A percentile compares a stretch with the other conserved stretches of the same genome.
Conservation (phyloP, 2,329 filamentous ascomycete species). For the Bipolaris victoriae region DNA sequence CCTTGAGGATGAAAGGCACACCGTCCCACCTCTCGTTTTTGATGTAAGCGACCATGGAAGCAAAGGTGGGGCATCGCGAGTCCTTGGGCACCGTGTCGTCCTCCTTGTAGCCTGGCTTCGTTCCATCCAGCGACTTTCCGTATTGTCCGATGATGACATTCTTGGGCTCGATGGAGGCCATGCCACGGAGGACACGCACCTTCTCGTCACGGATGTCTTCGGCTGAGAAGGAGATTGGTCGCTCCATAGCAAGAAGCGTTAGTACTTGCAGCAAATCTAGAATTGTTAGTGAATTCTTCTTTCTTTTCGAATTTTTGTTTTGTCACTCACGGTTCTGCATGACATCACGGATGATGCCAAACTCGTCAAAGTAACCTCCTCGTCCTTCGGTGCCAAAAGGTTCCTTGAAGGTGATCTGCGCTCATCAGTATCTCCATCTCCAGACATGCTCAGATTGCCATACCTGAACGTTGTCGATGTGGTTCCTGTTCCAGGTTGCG, state of each 20-base stretch:
- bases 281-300: constrained; percentile 21
- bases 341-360: constrained; percentile 98
- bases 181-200: constrained; percentile 91
- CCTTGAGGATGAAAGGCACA: constrained; percentile 99
- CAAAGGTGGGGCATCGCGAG: constrained; percentile 97
- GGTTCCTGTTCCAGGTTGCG: constrained; percentile 97
- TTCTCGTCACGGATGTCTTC: constrained; percentile 99
- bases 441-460: constrained; percentile 6
- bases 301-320: not conserved
- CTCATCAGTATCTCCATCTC: constrained; percentile 16
- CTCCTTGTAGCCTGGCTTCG: constrained; percentile 97
- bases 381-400: constrained; percentile 97
- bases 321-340: constrained; percentile 85
- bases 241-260: constrained; percentile 96
- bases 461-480: constrained; percentile 96
- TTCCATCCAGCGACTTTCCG: constrained; percentile 92
- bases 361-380: constrained; percentile 99
- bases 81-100: constrained; percentile 98
- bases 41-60: constrained; percentile 95
- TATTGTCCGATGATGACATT: constrained; percentile 99
- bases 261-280: constrained; percentile 88
- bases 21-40: constrained; percentile 99
- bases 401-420: constrained; percentile 94
- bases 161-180: constrained; percentile 95
- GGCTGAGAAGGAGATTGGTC: constrained; percentile 95